Conservation (phyloP, 2,329 filamentous ascomycete species). For the Phyllosticta citrichinensis region DNA sequence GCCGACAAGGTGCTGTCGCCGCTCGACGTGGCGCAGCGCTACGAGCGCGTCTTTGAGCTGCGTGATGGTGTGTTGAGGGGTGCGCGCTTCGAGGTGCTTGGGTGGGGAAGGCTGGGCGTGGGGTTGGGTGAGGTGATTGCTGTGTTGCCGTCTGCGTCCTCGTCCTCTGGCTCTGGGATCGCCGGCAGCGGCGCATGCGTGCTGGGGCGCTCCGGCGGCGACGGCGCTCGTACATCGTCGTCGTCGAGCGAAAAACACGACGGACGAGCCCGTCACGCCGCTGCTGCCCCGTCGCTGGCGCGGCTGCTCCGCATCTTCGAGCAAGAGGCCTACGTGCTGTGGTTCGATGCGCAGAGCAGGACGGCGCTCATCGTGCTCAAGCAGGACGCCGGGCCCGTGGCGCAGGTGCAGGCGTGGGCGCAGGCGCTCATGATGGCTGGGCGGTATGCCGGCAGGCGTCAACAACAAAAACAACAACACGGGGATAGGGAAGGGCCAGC, state of each 20-base stretch:
- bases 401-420: conserved; percentile 52
- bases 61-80: conserved; percentile 57
- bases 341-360: conserved; percentile 35
- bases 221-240: not conserved
- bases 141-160: conserved; percentile 8
- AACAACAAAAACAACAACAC: not conserved
- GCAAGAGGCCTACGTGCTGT: conserved; percentile 51
- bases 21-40: conserved; percentile 46
- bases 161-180: not conserved
- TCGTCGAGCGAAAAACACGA: too few species aligned
- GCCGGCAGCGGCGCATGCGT: conserved; percentile 13
- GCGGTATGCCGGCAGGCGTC: not conserved
- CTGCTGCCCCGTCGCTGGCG: conserved; percentile 27
- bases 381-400: conserved; percentile 37
- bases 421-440: conserved; percentile 45
- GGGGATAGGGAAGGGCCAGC: too few species aligned
- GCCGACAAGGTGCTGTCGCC: conserved; percentile 48
- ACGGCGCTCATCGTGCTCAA: conserved; percentile 55
- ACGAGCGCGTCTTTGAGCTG: conserved; percentile 48
- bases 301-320: conserved; percentile 42
- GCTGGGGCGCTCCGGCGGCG: conserved; percentile 14
- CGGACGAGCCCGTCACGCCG: conserved; percentile 3
- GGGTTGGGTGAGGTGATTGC: conserved; percentile 28
- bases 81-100: conserved; percentile 36
- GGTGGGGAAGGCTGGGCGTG: conserved; percentile 46